Conservation (phyloP, 805 yeast genomes). For the Ogataea paraovalis region DNA sequence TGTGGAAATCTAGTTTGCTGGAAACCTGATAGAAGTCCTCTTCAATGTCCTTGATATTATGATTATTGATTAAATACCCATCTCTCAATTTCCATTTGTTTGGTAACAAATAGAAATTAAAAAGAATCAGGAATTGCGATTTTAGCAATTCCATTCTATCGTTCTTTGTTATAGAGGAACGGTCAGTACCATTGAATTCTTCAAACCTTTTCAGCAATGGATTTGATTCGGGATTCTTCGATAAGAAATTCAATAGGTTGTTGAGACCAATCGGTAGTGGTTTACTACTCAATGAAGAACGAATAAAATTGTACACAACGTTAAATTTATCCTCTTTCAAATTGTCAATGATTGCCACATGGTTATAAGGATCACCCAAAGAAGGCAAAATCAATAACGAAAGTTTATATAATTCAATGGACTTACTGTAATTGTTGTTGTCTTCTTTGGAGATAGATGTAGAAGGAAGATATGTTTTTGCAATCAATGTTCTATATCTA, state of each 20-base stretch:
- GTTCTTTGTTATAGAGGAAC: slow-evolving; percentile 30
- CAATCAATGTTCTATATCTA: slow-evolving; percentile 50
- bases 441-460: slow-evolving; percentile 33
- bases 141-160: slow-evolving; percentile 31
- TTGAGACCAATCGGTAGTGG: slow-evolving; percentile 43
- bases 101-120: slow-evolving; percentile 40
- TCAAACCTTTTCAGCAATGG: slow-evolving; percentile 27
- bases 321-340: slow-evolving; percentile 43
- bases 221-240: slow-evolving; percentile 32
- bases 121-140: slow-evolving; percentile 28
- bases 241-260: slow-evolving; percentile 39
- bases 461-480: slow-evolving; percentile 37
- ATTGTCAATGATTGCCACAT: slow-evolving; percentile 53
- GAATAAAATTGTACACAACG: slow-evolving; percentile 49
- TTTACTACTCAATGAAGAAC: slow-evolving; percentile 53
- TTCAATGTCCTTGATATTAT: slow-evolving; percentile 28
- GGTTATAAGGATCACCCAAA: slow-evolving; percentile 62
- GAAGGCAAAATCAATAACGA: slow-evolving; percentile 62
- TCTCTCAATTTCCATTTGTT: slow-evolving; percentile 32
- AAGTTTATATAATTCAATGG: slow-evolving; percentile 44
- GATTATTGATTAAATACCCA: slow-evolving; percentile 29
- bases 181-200: slow-evolving; percentile 21
- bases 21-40: slow-evolving; percentile 28
- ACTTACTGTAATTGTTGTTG: slow-evolving; percentile 39
- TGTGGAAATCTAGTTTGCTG: slow-evolving; percentile 28